Evolutionary conservation across 441 rosid species (phyloP).

Genomic region (Francoa sonchifolia): DNA sequence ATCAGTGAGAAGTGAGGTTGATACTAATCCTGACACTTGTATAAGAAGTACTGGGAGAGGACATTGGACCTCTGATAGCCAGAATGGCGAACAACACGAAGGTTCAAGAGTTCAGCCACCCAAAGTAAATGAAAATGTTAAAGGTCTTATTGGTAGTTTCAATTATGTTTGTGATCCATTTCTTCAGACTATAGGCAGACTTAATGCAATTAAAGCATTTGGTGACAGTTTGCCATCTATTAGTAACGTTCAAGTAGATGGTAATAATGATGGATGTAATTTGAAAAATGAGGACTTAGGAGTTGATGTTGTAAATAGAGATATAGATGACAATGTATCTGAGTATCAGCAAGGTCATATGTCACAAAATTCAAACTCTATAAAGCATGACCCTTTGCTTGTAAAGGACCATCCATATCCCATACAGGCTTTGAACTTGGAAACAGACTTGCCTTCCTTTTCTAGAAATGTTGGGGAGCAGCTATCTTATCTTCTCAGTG

Average conservation of each 20-base stretch:
- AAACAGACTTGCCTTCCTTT: conserved; percentile 18
- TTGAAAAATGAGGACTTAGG: conserved; percentile 20
- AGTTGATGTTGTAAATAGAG: conserved; percentile 19
- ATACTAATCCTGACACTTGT: conserved; percentile 16
- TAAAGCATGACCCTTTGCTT: conserved; percentile 26
- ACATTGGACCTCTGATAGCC: conserved; percentile 16
- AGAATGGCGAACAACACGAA: conserved; percentile 20
- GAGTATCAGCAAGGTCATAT: conserved; percentile 23
- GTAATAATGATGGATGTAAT: conserved; percentile 16
- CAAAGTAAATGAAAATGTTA: conserved; percentile 14
- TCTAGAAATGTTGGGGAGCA: conserved; percentile 31
- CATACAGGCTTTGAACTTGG: conserved; percentile 19
- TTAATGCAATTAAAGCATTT: conserved; percentile 25
- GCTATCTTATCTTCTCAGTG: conserved; percentile 22
- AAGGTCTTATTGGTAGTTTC: conserved; percentile 17
- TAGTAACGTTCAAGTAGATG: conserved; percentile 17
- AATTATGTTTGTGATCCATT: conserved; percentile 41
- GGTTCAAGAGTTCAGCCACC: conserved; percentile 12
- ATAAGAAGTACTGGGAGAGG: conserved; percentile 15
- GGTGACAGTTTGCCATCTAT: conserved; percentile 22
- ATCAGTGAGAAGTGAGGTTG: conserved; percentile 27
- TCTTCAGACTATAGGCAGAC: conserved; percentile 38
- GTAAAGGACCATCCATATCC: conserved; percentile 23
- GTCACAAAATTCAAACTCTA: conserved; percentile 21
- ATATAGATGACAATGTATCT: conserved; percentile 14